Conservation (phyloP, 2,329 filamentous ascomycete genomes). For the Monosporascus sp. region DNA sequence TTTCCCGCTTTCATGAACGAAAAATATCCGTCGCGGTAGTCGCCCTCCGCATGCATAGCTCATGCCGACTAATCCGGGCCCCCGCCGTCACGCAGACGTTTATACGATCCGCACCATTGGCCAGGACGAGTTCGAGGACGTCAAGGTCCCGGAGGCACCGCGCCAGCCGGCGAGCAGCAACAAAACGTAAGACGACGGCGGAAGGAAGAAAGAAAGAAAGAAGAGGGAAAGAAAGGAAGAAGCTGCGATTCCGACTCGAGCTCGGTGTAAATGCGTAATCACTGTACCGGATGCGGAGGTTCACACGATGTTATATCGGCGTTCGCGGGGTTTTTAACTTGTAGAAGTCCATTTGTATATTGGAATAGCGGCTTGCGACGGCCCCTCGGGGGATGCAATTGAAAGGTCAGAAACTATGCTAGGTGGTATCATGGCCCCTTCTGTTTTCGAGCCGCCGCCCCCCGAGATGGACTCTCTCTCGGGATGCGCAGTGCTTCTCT, state of each 20-base stretch:
- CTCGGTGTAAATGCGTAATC: too few species aligned
- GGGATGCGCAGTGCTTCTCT: neutral
- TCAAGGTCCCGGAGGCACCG: slow-evolving; percentile 77
- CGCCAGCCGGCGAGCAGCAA: slow-evolving; percentile 36
- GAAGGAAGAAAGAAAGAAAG: slow-evolving; percentile 1
- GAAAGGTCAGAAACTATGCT: slow-evolving; percentile 11
- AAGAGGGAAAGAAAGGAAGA: neutral
- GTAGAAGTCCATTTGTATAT: neutral
- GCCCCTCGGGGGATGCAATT: neutral
- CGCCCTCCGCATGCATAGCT: too few species aligned
- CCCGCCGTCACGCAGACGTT: slow-evolving; percentile 35
- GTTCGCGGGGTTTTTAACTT: too few species aligned
- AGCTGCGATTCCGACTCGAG: neutral
- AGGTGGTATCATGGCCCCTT: slow-evolving; percentile 19
- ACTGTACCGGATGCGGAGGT: too few species aligned
- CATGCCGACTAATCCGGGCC: too few species aligned
- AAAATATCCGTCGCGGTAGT: too few species aligned
- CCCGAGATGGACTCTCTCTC: slow-evolving; percentile 9
- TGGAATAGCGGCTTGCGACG: too few species aligned
- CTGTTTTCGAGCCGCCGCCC: neutral
- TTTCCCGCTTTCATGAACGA: too few species aligned
- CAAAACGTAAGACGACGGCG: neutral
- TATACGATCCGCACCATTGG: slow-evolving; percentile 77
- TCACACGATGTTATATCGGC: too few species aligned
- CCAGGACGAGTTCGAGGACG: slow-evolving; percentile 95